A percentile compares a stretch with the other conserved stretches of the same genome.
phyloP scores from a whole-genome alignment of 164 flowering plant species.

The Saururus chinensis region DNA sequence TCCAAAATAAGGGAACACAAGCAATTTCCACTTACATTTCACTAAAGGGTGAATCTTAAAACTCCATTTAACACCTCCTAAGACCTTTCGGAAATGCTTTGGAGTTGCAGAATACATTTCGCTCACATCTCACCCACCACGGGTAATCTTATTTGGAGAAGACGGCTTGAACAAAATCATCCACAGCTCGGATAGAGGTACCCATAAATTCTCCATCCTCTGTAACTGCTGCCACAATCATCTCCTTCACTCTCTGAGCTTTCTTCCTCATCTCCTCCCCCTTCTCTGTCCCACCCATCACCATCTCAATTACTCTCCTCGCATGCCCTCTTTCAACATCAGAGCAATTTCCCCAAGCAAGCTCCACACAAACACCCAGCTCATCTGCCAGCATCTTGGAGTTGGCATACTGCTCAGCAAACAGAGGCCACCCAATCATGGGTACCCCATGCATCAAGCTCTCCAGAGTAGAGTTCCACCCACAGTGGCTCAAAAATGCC shows the following conservation, averaged over 20 bases:
- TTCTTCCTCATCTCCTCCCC: slow-evolving; percentile 7
- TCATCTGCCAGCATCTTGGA: slow-evolving; percentile 13
- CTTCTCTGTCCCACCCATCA: slow-evolving; percentile 1
- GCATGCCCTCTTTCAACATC: slow-evolving; percentile 1
- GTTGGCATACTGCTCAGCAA: slow-evolving; percentile 12
- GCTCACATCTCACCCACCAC: no score
- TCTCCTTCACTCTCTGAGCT: neutral
- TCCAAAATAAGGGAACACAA: no score
- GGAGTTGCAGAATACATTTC: no score
- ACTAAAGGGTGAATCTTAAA: no score
- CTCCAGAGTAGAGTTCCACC: slow-evolving; percentile 15
- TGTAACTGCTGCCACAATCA: neutral
- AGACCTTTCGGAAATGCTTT: no score
- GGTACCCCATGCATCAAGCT: slow-evolving; percentile 15
- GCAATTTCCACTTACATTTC: no score
- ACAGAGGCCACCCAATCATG: slow-evolving; percentile 14
- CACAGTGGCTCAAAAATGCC: slow-evolving; percentile 12
- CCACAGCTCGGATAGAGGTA: slow-evolving; percentile 2
- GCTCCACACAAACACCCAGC: slow-evolving; percentile 11
- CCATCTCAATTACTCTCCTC: slow-evolving; percentile 1
- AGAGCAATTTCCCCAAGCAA: slow-evolving; percentile 7
- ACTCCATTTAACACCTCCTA: no score
- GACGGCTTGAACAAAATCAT: slow-evolving; percentile 1
- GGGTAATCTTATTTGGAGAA: neutral
- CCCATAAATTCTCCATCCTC: neutral